Conservation (phyloP, 2,329 filamentous ascomycete species). For the Penicillium sp. region DNA sequence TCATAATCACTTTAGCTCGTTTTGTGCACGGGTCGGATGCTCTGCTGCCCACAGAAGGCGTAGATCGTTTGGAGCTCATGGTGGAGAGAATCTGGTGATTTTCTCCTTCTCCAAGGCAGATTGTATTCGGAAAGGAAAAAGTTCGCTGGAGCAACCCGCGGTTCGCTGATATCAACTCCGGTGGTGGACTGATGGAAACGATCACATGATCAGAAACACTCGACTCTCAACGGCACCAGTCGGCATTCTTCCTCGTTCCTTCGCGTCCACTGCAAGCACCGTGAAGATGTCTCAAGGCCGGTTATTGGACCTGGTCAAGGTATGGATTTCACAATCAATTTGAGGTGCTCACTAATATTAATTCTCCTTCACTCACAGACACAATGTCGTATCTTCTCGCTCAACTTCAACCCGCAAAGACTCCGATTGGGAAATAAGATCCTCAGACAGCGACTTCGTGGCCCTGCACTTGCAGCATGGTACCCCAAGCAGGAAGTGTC, state of each 20-base stretch:
- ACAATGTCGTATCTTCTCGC: constrained; percentile 89
- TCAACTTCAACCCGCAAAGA: constrained; percentile 82
- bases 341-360: constrained; percentile 2
- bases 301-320: constrained; percentile 74
- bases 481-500: constrained; percentile 77
- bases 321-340: constrained; percentile 34
- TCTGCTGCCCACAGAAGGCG: background rate
- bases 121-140: background rate
- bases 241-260: background rate
- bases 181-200: background rate
- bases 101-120: background rate
- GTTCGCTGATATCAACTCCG: background rate
- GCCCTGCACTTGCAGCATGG: constrained; percentile 80
- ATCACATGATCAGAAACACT: constrained; percentile 3
- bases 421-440: constrained; percentile 87
- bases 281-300: constrained; percentile 49
- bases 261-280: background rate
- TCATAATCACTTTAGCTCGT: constrained; percentile 19
- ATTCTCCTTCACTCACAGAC: constrained; percentile 53
- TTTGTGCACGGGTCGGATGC: constrained; percentile 4
- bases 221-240: background rate
- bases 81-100: background rate
- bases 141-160: too few species aligned
- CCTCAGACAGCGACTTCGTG: constrained; percentile 80
- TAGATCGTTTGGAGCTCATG: constrained; percentile 31